Evolutionary conservation across 768 basidiomycete species (phyloP).

Genomic region (Hypsizygus marmoreus): DNA sequence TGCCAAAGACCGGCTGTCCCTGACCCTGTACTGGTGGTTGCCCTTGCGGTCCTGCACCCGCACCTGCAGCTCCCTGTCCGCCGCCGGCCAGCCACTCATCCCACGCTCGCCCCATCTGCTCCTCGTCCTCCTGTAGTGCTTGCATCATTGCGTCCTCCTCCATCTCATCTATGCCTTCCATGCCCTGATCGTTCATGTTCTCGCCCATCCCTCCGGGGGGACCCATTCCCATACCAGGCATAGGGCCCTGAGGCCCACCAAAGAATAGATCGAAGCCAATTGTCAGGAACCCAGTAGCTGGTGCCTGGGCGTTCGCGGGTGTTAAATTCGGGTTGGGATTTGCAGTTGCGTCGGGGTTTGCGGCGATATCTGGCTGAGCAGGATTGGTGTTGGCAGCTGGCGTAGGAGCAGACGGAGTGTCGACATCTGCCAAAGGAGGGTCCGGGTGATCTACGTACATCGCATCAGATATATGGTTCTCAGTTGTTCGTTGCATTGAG

Average conservation of each 20-base stretch:
- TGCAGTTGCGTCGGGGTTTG: neutral
- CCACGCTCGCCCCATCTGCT: neutral
- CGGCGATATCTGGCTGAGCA: too few species aligned
- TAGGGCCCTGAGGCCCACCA: conserved; percentile 11
- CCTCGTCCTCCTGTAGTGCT: neutral
- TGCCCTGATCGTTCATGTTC: neutral
- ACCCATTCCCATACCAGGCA: conserved; percentile 3
- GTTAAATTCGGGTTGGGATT: neutral
- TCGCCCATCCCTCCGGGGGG: neutral
- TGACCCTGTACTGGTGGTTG: neutral
- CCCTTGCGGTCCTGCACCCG: too few species aligned
- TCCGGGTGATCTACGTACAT: too few species aligned
- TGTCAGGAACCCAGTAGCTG: conserved; percentile 30
- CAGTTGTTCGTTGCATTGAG: too few species aligned
- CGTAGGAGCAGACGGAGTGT: too few species aligned
- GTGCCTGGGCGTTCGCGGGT: neutral
- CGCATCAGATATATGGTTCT: too few species aligned
- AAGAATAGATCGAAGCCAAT: conserved; percentile 45
- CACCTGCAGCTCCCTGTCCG: too few species aligned
- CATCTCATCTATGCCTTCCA: neutral
- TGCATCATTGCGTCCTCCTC: neutral
- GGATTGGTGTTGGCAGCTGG: too few species aligned
- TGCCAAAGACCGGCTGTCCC: too few species aligned
- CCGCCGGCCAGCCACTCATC: neutral
- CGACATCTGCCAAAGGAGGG: too few species aligned